Evolutionary conservation across 345 rosid species (phyloP), one percentile per base, ranked within the genome.

Genomic region (Arabis alpina): DNA sequence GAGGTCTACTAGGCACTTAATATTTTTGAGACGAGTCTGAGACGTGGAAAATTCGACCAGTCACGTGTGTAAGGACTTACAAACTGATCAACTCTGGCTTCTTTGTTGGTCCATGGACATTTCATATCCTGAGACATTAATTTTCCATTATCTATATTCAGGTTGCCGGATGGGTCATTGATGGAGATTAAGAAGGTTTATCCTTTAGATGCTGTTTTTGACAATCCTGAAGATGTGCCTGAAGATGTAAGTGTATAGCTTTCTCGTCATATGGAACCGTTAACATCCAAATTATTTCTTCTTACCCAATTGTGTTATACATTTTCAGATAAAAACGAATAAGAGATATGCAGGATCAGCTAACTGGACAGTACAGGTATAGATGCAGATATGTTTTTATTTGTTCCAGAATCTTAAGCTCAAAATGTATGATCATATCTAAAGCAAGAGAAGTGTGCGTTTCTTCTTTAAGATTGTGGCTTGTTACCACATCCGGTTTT

Each of bases 351-450:
- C 97, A n/a, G 99, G 93, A 77, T 84, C 88, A 40, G 37, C 81
- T 54, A 89, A 91, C n/a, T 94, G 99, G 99, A 94, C 97, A 4
- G 99, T 91, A 65, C 82, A 84, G 99, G 99, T 89, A 80, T 70
- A 61, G 10, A 39, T 56, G 42, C 40, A 76, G 55, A 54, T 64
- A 39, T 59, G 48, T 45, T 40, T 62, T 40, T 10, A 8, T 60
- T 60, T 28, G 8, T 60, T 60, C 13, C 34, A 16, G 0, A 61
- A 19, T 66, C 50, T n/a, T n/a, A 45, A 42, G 32, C 13, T 67
- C n/a, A 15, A 34, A 45, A 23, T 36, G 39, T 47, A 50, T 47
- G 24, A 36, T 15, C 7, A 49, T 32, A 27, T 49, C 10, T 25
- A 27, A 39, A 59, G 34, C 32, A 4, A 49, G 56, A 47, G 23